Evolutionary conservation across 495 filamentous ascomycete species (phyloP), one percentile per base, ranked within the genome.

Genomic region (Lasiosphaeria ovina): DNA sequence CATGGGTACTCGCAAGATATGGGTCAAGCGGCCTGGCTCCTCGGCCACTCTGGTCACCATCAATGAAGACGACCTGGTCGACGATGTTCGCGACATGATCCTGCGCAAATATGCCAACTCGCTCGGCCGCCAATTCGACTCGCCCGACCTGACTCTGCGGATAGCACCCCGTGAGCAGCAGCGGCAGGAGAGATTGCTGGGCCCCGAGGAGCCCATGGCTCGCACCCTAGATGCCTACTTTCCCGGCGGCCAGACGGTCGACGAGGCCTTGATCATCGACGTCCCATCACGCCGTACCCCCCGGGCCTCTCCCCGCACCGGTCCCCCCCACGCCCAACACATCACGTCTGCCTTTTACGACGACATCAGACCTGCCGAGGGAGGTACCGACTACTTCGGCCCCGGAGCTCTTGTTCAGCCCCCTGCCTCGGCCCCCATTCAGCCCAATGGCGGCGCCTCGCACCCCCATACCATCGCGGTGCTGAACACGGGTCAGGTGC

Each of bases 51-150:
- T 92, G 63, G 89, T 98, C 44, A 86, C 89, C 50, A 89, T 95
- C 63, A 80, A 84, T 60, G 89, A 93, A 67, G 91, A 96, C 68
- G 90, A 95, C 66, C 72, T 98, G 73, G 94, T 98, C 17, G 94
- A 98, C 68, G 95, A 97, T 76, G 87, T 96, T 55, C 86, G 93
- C 58, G 95, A 97, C 65, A 84, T 92, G 82, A 92, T 98, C 33
- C 77, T 98, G 64, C 85, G 83, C 63, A 98, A 97, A 76, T 98
- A 97, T 71, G 85, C 84, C 54, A 98, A 98, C 74, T 93, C 92
- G 8, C 77, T 98, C 35, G 95, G 93, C 7, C 86, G 85, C 66
- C 88, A 79, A 32, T 97, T 91, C 66, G 94, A 98, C 76, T 79
- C 94, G 14, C 95, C 94, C 24, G 94, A 98, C 73, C 77, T 98